Evolutionary conservation across 208 protist species (phyloP).

Genomic region (Trypanosoma theileri): DNA sequence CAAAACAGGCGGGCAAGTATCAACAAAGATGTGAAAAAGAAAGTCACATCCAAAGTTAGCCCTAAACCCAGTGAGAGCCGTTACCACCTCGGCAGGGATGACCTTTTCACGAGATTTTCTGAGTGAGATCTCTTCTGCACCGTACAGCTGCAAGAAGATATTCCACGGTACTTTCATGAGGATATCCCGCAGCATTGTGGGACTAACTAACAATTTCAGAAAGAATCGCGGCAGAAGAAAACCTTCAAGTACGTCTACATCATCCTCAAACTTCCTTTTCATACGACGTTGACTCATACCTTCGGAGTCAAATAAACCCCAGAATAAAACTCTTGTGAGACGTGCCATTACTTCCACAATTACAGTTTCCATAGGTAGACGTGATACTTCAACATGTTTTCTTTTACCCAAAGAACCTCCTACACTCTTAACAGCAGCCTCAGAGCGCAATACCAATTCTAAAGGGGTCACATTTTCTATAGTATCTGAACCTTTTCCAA

Average conservation of each 20-base stretch:
- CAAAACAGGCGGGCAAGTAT: background rate
- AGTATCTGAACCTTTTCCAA: conserved; percentile 3
- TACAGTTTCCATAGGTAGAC: conserved; percentile 18
- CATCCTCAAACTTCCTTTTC: conserved; percentile 10
- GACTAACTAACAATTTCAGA: conserved; percentile 27
- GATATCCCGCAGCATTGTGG: conserved; percentile 16
- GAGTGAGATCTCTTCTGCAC: background rate
- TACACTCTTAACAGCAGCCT: conserved; percentile 16
- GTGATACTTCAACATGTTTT: conserved; percentile 1
- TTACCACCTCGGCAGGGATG: conserved; percentile 44
- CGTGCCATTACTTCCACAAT: conserved; percentile 29
- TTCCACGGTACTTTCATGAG: conserved; percentile 26
- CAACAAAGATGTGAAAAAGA: conserved; percentile 22
- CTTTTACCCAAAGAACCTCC: conserved; percentile 15
- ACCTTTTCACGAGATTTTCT: background rate
- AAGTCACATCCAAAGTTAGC: conserved; percentile 43
- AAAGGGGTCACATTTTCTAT: background rate
- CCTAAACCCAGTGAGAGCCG: conserved; percentile 19
- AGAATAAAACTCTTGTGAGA: conserved; percentile 30
- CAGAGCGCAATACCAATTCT: conserved; percentile 10
- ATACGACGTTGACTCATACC: background rate
- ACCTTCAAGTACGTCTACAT: conserved; percentile 22
- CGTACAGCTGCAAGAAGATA: conserved; percentile 22
- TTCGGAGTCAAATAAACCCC: background rate
- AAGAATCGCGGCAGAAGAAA: conserved; percentile 31